phyloP scores from a whole-genome alignment of 2,329 filamentous ascomycete species.

The Epichloe festucae region DNA sequence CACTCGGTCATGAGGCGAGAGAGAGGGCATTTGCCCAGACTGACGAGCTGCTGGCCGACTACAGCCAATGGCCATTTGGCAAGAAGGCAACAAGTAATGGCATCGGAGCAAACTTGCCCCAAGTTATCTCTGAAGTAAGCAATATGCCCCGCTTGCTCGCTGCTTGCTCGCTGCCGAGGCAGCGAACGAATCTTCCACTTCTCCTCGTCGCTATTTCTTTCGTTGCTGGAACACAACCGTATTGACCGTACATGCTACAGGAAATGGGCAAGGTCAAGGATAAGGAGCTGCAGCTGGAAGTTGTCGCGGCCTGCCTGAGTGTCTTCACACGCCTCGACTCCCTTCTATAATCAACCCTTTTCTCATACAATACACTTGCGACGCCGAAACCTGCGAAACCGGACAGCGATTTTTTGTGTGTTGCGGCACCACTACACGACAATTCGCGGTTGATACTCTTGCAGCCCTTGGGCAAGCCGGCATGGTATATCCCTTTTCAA shows the following conservation, averaged over 20 bases:
- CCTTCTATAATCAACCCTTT: constrained; percentile 49
- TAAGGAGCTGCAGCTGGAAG: constrained; percentile 91
- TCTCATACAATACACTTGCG: background rate
- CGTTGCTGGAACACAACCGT: background rate
- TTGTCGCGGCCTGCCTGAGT: constrained; percentile 89
- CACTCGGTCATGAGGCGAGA: constrained; percentile 82
- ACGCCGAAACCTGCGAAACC: background rate
- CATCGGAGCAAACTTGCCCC: constrained; percentile 83
- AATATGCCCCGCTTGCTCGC: background rate
- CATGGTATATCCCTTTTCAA: background rate
- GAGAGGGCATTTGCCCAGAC: constrained; percentile 95
- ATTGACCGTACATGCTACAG: constrained; percentile 20
- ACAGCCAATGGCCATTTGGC: constrained; percentile 94
- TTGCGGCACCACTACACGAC: background rate
- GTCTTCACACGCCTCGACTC: constrained; percentile 98
- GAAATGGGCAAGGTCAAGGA: constrained; percentile 81
- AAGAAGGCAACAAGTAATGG: constrained; percentile 67
- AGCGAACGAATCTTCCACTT: background rate
- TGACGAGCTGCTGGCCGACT: constrained; percentile 88
- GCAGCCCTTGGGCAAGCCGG: background rate
- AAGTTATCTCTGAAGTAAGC: constrained; percentile 63
- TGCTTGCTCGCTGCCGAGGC: background rate
- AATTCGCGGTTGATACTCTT: background rate
- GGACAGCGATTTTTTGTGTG: background rate
- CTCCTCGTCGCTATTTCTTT: too few species aligned